Base-by-base conservation (phyloP, 2,329 filamentous ascomycete species). In the Thyridium curvatum region DNA sequence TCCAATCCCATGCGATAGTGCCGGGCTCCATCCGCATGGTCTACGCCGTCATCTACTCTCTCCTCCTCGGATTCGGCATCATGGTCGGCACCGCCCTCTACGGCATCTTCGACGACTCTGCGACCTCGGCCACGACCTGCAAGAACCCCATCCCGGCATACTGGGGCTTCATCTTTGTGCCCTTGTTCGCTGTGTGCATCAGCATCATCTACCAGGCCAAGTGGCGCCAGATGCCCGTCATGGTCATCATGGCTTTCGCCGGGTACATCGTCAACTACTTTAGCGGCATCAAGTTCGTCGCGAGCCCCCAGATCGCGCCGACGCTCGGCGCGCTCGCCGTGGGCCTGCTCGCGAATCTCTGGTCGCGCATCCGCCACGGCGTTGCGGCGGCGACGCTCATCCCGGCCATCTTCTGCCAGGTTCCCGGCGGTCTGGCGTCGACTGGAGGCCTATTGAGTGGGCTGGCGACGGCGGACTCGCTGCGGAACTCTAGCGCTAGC, bases 381-480 rank as follows among this genome's bases (percentile, higher is more conserved):
- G 75, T 94, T 3, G 89, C 89, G 0, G 88, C 88, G 0, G 86
- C 87, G 0, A 84, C 86, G 2, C 86, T 95, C 71, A 65, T 95
- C 9, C 89, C 89, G 0, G 89, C 84, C 5, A 94, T 95, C 46
- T 94, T 94, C 45, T 74, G 82, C 2, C 77, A 80, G 46, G 78
- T 82, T 18, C 78, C 78, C 0, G 77, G 72, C 14, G 75, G 77
- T 18, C 60, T 82, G n/a, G 78, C 78, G 4, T 75, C 74, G 0
- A 68, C 69, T 18, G 77, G 77, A 1, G 78, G 74, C 12, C 60
- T 82, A n/a, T 57, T 82, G 4, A 71, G 72, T 7, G 77, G 79
- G 13, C 60, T 83, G 39, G 67, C 66, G 5, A 71, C 67, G 6
- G 78, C 79, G 0, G 66, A 82, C 44, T 62, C 71, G 38, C 67